Evolutionary conservation across 2,329 filamentous ascomycete genomes (phyloP).

Genomic region (Dichotomopilus funicola): DNA sequence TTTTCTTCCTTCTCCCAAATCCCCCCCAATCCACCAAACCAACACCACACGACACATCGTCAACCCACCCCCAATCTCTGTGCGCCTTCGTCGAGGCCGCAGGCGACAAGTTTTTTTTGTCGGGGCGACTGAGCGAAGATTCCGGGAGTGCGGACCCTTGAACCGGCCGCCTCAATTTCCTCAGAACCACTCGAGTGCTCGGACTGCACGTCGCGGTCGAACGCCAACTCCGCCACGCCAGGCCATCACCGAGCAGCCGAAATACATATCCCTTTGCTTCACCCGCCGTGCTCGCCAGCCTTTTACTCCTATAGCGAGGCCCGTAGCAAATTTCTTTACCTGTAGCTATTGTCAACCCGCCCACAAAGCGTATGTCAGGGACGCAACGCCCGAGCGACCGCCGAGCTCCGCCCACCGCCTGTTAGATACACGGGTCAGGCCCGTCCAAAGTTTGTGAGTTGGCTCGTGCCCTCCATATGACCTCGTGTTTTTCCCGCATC

Average conservation of each 20-base stretch:
- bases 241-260: neutral
- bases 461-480: conserved; percentile 11
- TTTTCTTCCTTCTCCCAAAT: conserved; percentile 17
- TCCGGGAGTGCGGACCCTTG: conserved; percentile 6
- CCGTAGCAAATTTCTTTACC: conserved; percentile 7
- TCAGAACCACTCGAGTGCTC: neutral
- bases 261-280: conserved; percentile 3
- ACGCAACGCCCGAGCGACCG: conserved; percentile 10
- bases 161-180: neutral
- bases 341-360: conserved; percentile 8
- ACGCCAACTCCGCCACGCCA: neutral
- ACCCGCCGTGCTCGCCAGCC: neutral
- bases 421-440: conserved; percentile 2
- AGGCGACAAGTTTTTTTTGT: conserved; percentile 20
- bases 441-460: conserved; percentile 15
- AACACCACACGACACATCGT: conserved; percentile 20
- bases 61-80: conserved; percentile 17
- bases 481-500: neutral
- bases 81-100: conserved; percentile 21
- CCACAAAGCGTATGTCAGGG: conserved; percentile 6
- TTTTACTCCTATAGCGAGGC: neutral
- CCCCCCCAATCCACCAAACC: conserved; percentile 17
- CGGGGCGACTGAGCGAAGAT: conserved; percentile 18
- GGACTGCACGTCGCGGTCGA: conserved; percentile 4
- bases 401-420: conserved; percentile 17